Percentiles rank a stretch among this genome's conserved stretches.
Conservation (phyloP, 2,329 filamentous ascomycete species). For the Penicillium sp. region DNA sequence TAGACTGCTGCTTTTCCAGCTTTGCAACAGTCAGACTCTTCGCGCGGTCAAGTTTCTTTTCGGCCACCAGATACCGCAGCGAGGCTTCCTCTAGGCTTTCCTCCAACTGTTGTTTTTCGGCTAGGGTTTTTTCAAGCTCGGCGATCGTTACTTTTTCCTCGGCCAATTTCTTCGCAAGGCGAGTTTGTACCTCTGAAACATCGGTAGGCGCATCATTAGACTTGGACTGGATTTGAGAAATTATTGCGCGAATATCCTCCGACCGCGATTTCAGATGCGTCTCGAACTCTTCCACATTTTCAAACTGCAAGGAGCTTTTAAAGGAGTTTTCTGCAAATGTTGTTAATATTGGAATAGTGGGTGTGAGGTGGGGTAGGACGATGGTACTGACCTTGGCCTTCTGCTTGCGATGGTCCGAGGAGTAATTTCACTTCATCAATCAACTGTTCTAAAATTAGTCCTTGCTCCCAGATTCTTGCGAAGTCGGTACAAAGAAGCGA, state of each 20-base stretch:
- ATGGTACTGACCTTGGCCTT: slow-evolving; percentile 29
- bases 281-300: slow-evolving; percentile 64
- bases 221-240: slow-evolving; percentile 64
- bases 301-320: slow-evolving; percentile 55
- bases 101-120: slow-evolving; percentile 80
- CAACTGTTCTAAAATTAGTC: slow-evolving; percentile 32
- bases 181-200: slow-evolving; percentile 68
- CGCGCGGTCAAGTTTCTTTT: slow-evolving; percentile 87
- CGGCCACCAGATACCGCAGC: slow-evolving; percentile 87
- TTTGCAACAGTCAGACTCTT: slow-evolving; percentile 89
- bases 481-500: not conserved
- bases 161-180: slow-evolving; percentile 72
- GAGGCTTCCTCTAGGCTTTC: slow-evolving; percentile 86
- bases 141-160: slow-evolving; percentile 77
- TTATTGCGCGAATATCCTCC: slow-evolving; percentile 70
- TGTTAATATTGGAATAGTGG: slow-evolving; percentile 5
- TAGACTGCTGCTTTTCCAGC: slow-evolving; percentile 81
- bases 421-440: slow-evolving; percentile 49
- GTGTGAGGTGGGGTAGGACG: not conserved
- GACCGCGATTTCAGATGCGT: slow-evolving; percentile 75
- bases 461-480: not conserved
- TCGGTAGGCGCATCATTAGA: slow-evolving; percentile 58
- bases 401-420: slow-evolving; percentile 30
- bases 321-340: slow-evolving; percentile 36
- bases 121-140: slow-evolving; percentile 70